A percentile compares a stretch with the other conserved stretches of the same genome.
These are phyloP conservation scores for Rhamnella rubrinervis DNA, from an alignment of 331 rosid species.

Conservation along the genomic window DNA sequence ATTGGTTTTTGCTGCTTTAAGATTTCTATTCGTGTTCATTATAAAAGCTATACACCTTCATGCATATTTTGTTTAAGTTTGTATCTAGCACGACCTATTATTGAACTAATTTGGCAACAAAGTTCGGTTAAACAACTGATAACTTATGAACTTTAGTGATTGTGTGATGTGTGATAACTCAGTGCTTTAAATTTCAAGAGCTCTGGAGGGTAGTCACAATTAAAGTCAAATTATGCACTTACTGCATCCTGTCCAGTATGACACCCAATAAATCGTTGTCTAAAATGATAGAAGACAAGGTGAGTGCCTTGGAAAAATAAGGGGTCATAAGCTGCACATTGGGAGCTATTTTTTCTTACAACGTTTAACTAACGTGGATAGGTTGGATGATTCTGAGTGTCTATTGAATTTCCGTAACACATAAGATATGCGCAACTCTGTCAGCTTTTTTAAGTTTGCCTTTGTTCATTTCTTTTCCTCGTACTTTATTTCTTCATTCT, in stretches of 20 bases:
- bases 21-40: background rate
- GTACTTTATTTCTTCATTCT: background rate
- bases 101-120: background rate
- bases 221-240: background rate
- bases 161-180: no score
- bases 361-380: background rate
- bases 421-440: background rate
- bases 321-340: no score
- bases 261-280: no score
- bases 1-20: background rate
- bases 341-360: no score
- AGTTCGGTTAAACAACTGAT: background rate
- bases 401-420: background rate
- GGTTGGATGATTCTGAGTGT: background rate
- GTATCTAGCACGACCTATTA: background rate
- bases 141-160: background rate
- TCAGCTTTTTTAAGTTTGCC: background rate
- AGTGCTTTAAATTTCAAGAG: no score
- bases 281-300: no score
- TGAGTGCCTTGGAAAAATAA: no score
- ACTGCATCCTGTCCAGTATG: background rate
- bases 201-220: no score
- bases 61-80: background rate
- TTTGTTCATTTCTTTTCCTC: slow-evolving; percentile 1
- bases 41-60: background rate